A percentile compares a stretch with the other conserved stretches of the same genome.
Conservation (phyloP, 768 basidiomycete species). For the Lentinula boryana region DNA sequence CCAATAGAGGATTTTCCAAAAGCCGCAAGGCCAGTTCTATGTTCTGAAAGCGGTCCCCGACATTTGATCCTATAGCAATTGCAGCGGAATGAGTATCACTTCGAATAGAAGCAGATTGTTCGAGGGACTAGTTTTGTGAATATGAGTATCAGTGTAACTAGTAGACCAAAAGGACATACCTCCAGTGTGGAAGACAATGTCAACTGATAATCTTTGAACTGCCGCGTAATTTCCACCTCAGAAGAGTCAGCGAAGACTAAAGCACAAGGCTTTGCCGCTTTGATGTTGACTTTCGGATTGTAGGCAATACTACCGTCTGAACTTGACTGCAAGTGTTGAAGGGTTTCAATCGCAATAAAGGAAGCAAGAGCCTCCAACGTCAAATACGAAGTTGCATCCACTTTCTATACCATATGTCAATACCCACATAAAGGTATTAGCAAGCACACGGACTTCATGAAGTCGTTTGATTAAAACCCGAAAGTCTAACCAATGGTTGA, state of each 20-base stretch:
- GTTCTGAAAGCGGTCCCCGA: slow-evolving; percentile 81
- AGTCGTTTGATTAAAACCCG: slow-evolving; percentile 10
- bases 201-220: slow-evolving; percentile 26
- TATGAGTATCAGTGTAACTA: neutral
- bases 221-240: slow-evolving; percentile 54
- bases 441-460: slow-evolving; percentile 23
- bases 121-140: neutral
- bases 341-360: slow-evolving; percentile 40
- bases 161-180: neutral
- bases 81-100: slow-evolving; percentile 32
- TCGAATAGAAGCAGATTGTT: neutral
- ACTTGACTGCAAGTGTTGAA: slow-evolving; percentile 21
- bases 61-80: slow-evolving; percentile 85
- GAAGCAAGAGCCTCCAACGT: slow-evolving; percentile 73
- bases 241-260: slow-evolving; percentile 62
- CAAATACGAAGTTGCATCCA: slow-evolving; percentile 41
- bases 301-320: slow-evolving; percentile 1
- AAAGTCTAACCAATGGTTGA: slow-evolving; percentile 13
- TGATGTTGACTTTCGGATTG: slow-evolving; percentile 38
- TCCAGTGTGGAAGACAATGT: neutral
- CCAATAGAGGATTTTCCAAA: slow-evolving; percentile 46
- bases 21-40: slow-evolving; percentile 72
- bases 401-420: slow-evolving; percentile 29
- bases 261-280: slow-evolving; percentile 68
- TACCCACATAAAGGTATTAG: neutral